These are phyloP conservation scores for Quillaja saponaria DNA, from an alignment of 306 rosid species.

Conservation along the genomic window DNA sequence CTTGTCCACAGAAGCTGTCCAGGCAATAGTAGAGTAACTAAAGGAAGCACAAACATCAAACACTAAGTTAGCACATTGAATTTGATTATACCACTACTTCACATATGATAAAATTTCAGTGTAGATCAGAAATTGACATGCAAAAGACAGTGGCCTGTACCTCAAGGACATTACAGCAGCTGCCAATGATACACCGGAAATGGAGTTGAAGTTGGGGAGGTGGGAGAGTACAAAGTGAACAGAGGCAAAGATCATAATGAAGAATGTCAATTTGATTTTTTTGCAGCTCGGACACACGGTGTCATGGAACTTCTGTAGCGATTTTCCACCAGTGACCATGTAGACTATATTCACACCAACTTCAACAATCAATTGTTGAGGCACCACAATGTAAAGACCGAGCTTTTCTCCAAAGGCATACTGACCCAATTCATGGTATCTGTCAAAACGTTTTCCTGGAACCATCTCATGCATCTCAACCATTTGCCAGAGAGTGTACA, in stretches of 20 bases:
- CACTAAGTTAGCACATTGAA: background rate
- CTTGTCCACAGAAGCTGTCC: slow-evolving; percentile 62
- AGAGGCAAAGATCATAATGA: slow-evolving; percentile 64
- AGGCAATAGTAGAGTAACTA: slow-evolving; percentile 93
- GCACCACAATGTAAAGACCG: slow-evolving; percentile 63
- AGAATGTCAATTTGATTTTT: slow-evolving; percentile 42
- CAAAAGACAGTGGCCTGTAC: slow-evolving; percentile 16
- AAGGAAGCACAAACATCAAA: slow-evolving; percentile 14
- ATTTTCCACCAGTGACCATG: slow-evolving; percentile 64
- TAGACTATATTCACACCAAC: slow-evolving; percentile 49
- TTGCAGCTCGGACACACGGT: slow-evolving; percentile 35
- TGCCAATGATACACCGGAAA: slow-evolving; percentile 51
- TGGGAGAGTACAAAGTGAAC: slow-evolving; percentile 63
- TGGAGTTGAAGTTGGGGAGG: slow-evolving; percentile 58
- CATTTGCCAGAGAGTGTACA: slow-evolving; percentile 70
- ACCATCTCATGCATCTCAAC: slow-evolving; percentile 70
- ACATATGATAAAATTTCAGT: background rate
- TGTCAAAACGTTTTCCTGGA: slow-evolving; percentile 56
- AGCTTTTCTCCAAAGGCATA: slow-evolving; percentile 60
- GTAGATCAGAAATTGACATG: background rate
- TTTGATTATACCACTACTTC: background rate
- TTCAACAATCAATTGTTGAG: slow-evolving; percentile 54
- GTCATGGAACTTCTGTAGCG: slow-evolving; percentile 52
- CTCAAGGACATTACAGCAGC: slow-evolving; percentile 57
- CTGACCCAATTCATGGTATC: slow-evolving; percentile 64